Percentiles rank a stretch among this genome's conserved stretches.
Evolutionary conservation across 495 filamentous ascomycete genomes (phyloP).

Genomic region (Hypomontagnella submonticulosa): DNA sequence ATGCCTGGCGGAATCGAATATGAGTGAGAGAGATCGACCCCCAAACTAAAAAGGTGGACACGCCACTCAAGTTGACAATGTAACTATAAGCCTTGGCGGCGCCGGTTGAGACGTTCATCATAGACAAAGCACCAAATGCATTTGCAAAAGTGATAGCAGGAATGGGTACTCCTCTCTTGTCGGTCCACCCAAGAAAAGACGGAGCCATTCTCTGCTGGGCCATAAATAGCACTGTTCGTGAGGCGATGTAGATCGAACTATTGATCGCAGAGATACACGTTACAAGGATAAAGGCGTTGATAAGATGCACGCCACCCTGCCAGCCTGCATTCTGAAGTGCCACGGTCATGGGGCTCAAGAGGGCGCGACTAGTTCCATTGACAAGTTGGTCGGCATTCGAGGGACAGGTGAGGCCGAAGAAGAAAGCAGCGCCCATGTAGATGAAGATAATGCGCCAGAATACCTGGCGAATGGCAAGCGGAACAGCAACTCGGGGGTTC

Average conservation of each 20-base stretch:
- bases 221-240: constrained; percentile 74
- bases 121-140: constrained; percentile 72
- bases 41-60: constrained; percentile 77
- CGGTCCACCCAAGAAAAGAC: constrained; percentile 69
- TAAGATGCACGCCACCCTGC: constrained; percentile 67
- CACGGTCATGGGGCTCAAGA: constrained; percentile 69
- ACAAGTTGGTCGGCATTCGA: constrained; percentile 58
- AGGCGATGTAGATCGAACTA: constrained; percentile 74
- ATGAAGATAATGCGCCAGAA: constrained; percentile 82
- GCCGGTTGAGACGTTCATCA: constrained; percentile 69
- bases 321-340: constrained; percentile 68
- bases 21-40: constrained; percentile 71
- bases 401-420: constrained; percentile 71
- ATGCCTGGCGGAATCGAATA: constrained; percentile 71
- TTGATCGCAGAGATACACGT: constrained; percentile 77
- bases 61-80: constrained; percentile 61
- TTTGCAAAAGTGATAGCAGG: constrained; percentile 71
- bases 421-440: constrained; percentile 77
- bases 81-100: constrained; percentile 66
- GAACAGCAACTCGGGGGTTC: constrained; percentile 76
- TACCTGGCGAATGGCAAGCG: constrained; percentile 77
- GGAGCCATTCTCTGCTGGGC: constrained; percentile 73
- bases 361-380: constrained; percentile 61
- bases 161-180: constrained; percentile 73
- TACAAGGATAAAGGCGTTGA: constrained; percentile 78